Percentiles rank a stretch among this genome's conserved stretches.
Evolutionary conservation across 805 yeast species (phyloP).

Genomic region (Pichia nakasei): DNA sequence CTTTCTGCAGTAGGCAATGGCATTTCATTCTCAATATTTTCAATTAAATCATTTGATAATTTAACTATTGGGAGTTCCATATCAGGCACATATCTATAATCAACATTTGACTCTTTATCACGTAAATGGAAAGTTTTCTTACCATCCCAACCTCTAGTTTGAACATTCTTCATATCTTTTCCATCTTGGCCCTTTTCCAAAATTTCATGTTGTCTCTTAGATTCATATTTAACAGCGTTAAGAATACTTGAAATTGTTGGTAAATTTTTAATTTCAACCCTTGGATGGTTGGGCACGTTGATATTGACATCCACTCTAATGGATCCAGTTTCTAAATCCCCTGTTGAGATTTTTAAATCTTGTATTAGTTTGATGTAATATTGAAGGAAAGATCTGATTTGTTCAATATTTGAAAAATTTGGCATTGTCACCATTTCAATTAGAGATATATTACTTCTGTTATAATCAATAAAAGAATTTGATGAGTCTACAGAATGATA

Average conservation of each 20-base stretch:
- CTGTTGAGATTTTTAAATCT: conserved; percentile 67
- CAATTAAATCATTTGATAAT: conserved; percentile 32
- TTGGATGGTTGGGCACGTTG: conserved; percentile 59
- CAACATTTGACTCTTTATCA: conserved; percentile 71
- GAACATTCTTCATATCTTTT: conserved; percentile 23
- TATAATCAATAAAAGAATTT: conserved; percentile 57
- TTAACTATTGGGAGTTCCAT: conserved; percentile 66
- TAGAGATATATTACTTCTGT: conserved; percentile 78
- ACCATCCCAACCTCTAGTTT: conserved; percentile 94
- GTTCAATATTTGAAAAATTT: conserved; percentile 57
- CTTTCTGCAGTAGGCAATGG: conserved; percentile 60
- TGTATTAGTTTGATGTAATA: conserved; percentile 69
- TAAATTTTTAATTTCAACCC: conserved; percentile 87
- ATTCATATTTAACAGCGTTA: conserved; percentile 69
- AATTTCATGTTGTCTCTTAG: conserved; percentile 52
- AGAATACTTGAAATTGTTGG: conserved; percentile 76
- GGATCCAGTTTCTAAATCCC: conserved; percentile 91
- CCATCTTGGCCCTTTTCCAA: conserved; percentile 17
- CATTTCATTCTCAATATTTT: conserved; percentile 31
- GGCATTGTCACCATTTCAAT: conserved; percentile 91
- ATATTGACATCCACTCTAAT: conserved; percentile 92
- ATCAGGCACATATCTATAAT: conserved; percentile 92
- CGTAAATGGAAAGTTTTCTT: conserved; percentile 55
- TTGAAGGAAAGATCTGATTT: conserved; percentile 70
- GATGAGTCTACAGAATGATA: conserved; percentile 33